Conservation (phyloP, 75 land plant genomes). For the Pseudotsuga menziesii region DNA sequence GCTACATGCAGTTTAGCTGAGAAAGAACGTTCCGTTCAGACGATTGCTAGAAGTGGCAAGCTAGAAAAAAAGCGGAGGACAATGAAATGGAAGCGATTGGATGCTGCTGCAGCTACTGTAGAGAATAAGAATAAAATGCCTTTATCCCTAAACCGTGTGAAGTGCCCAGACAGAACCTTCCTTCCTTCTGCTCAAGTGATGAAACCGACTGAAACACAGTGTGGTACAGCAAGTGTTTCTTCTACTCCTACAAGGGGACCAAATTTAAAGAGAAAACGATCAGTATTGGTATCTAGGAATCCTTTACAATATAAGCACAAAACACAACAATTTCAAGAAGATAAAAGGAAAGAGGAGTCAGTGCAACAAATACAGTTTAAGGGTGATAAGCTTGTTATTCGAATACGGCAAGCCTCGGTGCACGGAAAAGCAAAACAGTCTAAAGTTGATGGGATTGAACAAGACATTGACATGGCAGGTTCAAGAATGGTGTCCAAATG, state of each 20-base stretch:
- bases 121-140: background rate
- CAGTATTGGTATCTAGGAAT: constrained; percentile 3
- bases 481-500: constrained; percentile 4
- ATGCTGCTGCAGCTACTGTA: constrained; percentile 8
- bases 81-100: constrained; percentile 37
- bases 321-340: constrained; percentile 6
- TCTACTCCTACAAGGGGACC: background rate
- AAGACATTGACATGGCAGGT: background rate
- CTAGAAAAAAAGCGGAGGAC: constrained; percentile 24
- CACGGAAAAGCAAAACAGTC: constrained; percentile 18
- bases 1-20: background rate
- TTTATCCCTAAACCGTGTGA: background rate
- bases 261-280: constrained; percentile 18
- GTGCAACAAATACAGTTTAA: constrained; percentile 14
- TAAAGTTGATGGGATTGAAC: background rate
- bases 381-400: constrained; percentile 28
- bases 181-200: background rate
- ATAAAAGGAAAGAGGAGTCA: constrained; percentile 2
- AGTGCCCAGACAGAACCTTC: background rate
- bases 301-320: background rate
- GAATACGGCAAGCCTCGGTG: constrained; percentile 20
- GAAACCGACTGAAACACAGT: background rate
- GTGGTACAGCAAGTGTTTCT: background rate
- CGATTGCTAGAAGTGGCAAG: constrained; percentile 9
- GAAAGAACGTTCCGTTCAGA: background rate